These are phyloP conservation scores for Pseudopyrenochaeta lycopersici DNA, from an alignment of 2,329 filamentous ascomycete genomes.

Conservation along the genomic window DNA sequence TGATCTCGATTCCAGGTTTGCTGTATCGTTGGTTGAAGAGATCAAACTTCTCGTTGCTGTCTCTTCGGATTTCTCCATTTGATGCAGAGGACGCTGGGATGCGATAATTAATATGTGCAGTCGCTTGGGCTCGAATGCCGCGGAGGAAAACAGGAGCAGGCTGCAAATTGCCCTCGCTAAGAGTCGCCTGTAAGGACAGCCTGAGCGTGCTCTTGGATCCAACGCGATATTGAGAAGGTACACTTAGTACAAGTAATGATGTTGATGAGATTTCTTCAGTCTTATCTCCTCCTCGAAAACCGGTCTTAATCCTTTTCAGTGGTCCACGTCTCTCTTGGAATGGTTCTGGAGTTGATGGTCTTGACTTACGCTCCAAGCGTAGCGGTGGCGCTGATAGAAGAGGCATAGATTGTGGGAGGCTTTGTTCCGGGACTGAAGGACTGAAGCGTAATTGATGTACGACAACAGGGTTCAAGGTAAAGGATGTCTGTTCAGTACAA, in stretches of 20 bases:
- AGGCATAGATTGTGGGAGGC: not conserved
- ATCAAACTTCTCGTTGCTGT: conserved; percentile 21
- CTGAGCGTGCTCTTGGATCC: conserved; percentile 17
- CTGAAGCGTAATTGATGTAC: conserved; percentile 27
- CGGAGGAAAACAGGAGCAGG: conserved; percentile 26
- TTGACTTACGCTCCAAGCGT: conserved; percentile 20
- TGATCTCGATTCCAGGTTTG: conserved; percentile 23
- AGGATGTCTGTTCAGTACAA: conserved; percentile 18
- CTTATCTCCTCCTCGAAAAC: conserved; percentile 13
- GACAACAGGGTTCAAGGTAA: conserved; percentile 23
- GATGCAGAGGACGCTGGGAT: conserved; percentile 16
- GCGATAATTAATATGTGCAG: conserved; percentile 21
- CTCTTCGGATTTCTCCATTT: conserved; percentile 14
- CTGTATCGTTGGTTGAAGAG: conserved; percentile 29
- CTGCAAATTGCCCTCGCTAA: conserved; percentile 5
- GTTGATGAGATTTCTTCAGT: conserved; percentile 16
- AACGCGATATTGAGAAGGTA: conserved; percentile 19
- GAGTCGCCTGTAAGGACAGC: conserved; percentile 19
- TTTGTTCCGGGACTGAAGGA: conserved; percentile 21
- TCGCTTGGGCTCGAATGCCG: conserved; percentile 28
- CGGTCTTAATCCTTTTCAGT: conserved; percentile 14
- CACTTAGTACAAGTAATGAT: conserved; percentile 21
- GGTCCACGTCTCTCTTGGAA: conserved; percentile 9
- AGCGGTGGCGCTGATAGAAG: conserved; percentile 14
- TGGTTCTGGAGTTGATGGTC: conserved; percentile 15